These are phyloP conservation scores for Epichloe typhina DNA, from an alignment of 2,329 filamentous ascomycete genomes.

Conservation along the genomic window DNA sequence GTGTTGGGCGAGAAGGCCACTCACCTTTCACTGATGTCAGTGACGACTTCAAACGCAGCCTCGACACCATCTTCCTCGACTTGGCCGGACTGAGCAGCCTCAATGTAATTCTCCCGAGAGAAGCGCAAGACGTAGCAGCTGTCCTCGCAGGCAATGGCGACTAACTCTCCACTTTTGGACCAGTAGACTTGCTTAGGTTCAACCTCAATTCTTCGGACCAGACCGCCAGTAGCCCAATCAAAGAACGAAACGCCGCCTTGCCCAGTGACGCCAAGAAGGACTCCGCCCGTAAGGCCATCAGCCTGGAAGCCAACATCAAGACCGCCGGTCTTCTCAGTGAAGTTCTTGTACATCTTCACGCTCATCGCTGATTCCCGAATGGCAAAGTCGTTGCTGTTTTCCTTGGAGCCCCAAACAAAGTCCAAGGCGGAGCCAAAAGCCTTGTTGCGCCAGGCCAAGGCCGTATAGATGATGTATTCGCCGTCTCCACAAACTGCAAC, in stretches of 20 bases:
- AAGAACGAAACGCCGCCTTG: constrained; percentile 93
- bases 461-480: constrained; percentile 98
- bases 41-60: constrained; percentile 89
- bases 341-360: constrained; percentile 96
- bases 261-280: constrained; percentile 86
- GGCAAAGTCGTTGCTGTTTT: constrained; percentile 96
- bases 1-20: constrained; percentile 8
- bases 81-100: constrained; percentile 68
- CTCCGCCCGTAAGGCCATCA: constrained; percentile 78
- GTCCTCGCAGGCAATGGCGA: constrained; percentile 86
- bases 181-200: constrained; percentile 73
- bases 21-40: constrained; percentile 82
- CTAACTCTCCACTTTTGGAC: constrained; percentile 92
- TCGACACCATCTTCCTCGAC: constrained; percentile 88
- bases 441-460: constrained; percentile 92
- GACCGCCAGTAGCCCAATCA: constrained; percentile 81
- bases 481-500: constrained; percentile 78
- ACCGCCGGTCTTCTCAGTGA: constrained; percentile 78
- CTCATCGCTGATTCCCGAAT: constrained; percentile 90
- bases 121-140: constrained; percentile 90
- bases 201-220: constrained; percentile 85
- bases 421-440: constrained; percentile 91
- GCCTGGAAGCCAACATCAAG: constrained; percentile 92
- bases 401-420: constrained; percentile 94
- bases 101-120: constrained; percentile 76